Evolutionary conservation across 1,139 yeast genomes (phyloP).

Genomic region (Hyphopichia khmerensis): DNA sequence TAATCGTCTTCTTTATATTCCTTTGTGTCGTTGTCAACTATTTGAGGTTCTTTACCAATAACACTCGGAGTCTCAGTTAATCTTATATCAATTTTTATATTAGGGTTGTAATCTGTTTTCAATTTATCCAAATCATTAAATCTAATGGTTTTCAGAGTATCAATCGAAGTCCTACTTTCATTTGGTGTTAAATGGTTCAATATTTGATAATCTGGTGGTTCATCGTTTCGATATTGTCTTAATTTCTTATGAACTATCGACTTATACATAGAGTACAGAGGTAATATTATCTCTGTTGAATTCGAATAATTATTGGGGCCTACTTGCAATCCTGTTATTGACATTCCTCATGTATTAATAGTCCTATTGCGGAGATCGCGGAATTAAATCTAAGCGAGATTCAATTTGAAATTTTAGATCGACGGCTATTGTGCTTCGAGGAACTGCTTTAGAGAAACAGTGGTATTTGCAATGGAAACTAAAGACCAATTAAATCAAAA

Average conservation of each 20-base stretch:
- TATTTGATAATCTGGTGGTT: conserved; percentile 1
- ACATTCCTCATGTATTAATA: neutral
- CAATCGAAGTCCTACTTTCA: neutral
- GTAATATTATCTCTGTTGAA: conserved; percentile 5
- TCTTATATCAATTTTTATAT: neutral
- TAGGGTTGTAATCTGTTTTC: neutral
- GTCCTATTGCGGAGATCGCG: neutral
- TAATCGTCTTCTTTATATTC: conserved; percentile 1
- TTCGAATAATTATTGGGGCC: neutral
- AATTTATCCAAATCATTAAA: neutral
- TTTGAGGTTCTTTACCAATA: neutral
- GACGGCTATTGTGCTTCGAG: too few species aligned
- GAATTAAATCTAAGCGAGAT: neutral
- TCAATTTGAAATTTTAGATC: neutral
- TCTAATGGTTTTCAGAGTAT: neutral
- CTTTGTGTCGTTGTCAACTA: neutral
- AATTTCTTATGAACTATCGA: conserved; percentile 7
- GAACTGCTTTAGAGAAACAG: too few species aligned
- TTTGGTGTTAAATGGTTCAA: neutral
- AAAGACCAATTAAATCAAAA: too few species aligned
- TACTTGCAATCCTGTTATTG: neutral
- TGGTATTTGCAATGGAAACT: too few species aligned
- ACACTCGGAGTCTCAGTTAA: conserved; percentile 1
- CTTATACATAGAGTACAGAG: conserved; percentile 11
- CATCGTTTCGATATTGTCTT: neutral